Base-by-base conservation (phyloP, 306 rosid genomes). In the Rosa persica region DNA sequence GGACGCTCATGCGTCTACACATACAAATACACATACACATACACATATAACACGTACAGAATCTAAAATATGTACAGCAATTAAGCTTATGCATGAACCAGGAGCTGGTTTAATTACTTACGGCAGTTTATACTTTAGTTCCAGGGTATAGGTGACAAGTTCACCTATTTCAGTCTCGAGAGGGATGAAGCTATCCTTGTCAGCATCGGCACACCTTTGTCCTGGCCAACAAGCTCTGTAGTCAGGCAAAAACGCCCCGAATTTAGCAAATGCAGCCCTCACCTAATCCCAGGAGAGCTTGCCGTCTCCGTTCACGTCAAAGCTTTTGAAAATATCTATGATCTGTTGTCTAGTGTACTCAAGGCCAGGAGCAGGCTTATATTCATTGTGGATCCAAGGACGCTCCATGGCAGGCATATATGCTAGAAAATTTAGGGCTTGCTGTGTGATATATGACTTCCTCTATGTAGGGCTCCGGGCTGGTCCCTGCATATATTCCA, bases 301-400 rank as follows among this genome's bases (percentile, higher is more conserved):
- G 43, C 77, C 82, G 17, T 84, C 84, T 39, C 80, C 77, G 49
- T 80, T 46, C 51, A 2, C 8, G 74, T 80, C 87, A 23, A 15
- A 47, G 8, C 51, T 67, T 16, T 57, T 70, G 74, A 84, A 84
- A 70, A 5, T 46, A 6, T 11, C n/a, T 19, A 20, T n/a, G 38
- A 74, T 61, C 62, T 74, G 61, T 6, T 74, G 42, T 54, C 30
- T 54, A 8, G 62, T 25, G 48, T 54, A 36, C 13, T n/a, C n/a
- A n/a, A n/a, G n/a, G n/a, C n/a, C n/a, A n/a, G n/a, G n/a, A n/a
- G n/a, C n/a, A n/a, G n/a, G n/a, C n/a, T n/a, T n/a, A n/a, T n/a
- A n/a, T n/a, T n/a, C n/a, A n/a, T n/a, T n/a, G n/a, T n/a, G n/a
- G n/a, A n/a, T n/a, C n/a, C n/a, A n/a, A n/a, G n/a, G n/a, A n/a